These are phyloP conservation scores for Taphrina confusa DNA, from an alignment of 1,139 yeast genomes.

Conservation along the genomic window DNA sequence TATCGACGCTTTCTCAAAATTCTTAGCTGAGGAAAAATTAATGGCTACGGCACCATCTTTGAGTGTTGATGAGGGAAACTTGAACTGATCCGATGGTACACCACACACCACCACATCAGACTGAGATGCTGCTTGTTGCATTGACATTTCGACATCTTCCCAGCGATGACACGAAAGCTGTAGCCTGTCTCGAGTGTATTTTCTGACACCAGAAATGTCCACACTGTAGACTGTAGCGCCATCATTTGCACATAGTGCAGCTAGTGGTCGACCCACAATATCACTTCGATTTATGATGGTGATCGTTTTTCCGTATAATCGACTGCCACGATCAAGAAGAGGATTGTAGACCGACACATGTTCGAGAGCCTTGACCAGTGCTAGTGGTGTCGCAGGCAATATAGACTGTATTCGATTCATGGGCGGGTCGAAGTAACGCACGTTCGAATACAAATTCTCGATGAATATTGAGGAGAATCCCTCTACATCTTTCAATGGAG, in stretches of 20 bases:
- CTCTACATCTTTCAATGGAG: slow-evolving; percentile 89
- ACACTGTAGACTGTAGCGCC: slow-evolving; percentile 95
- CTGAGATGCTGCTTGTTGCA: slow-evolving; percentile 65
- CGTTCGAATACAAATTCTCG: slow-evolving; percentile 90
- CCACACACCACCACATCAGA: slow-evolving; percentile 96
- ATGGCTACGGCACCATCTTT: slow-evolving; percentile 87
- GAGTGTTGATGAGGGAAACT: slow-evolving; percentile 78
- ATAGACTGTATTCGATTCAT: slow-evolving; percentile 67
- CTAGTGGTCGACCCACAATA: slow-evolving; percentile 95
- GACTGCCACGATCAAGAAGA: slow-evolving; percentile 80
- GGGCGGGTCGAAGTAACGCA: slow-evolving; percentile 72
- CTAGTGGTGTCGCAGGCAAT: slow-evolving; percentile 93
- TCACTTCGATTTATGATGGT: slow-evolving; percentile 91
- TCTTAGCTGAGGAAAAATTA: slow-evolving; percentile 85
- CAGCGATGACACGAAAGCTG: slow-evolving; percentile 82
- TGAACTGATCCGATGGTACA: slow-evolving; percentile 79
- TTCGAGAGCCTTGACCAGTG: slow-evolving; percentile 88
- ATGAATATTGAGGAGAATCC: slow-evolving; percentile 89
- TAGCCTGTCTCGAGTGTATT: slow-evolving; percentile 89
- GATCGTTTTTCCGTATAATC: slow-evolving; percentile 87
- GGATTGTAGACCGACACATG: slow-evolving; percentile 83
- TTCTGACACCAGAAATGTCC: slow-evolving; percentile 82
- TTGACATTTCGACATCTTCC: slow-evolving; percentile 54
- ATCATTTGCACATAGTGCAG: slow-evolving; percentile 92
- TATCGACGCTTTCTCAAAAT: slow-evolving; percentile 72